Conservation (phyloP, 768 basidiomycete genomes). For the Rubroboletus pulcherrimus region DNA sequence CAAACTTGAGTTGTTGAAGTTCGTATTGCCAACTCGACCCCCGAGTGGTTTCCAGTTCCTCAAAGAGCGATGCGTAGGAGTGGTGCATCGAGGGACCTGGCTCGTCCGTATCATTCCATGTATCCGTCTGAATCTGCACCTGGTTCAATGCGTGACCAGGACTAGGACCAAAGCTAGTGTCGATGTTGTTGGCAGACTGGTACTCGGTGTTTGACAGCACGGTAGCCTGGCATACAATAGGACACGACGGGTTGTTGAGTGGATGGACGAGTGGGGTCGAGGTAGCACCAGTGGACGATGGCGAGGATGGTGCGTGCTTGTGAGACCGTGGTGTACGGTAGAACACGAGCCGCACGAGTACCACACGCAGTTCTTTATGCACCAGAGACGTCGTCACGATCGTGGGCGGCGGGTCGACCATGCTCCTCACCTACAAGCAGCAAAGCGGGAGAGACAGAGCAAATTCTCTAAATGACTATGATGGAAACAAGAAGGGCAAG, state of each 20-base stretch:
- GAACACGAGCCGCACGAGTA: constrained; percentile 34
- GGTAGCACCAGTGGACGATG: not conserved
- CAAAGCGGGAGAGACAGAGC: not conserved
- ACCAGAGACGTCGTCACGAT: constrained; percentile 32
- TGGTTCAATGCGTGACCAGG: not conserved
- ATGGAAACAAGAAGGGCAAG: not conserved
- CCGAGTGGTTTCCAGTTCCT: constrained; percentile 61
- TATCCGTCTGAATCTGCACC: not conserved
- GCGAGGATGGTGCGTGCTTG: not conserved
- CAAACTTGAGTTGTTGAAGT: constrained; percentile 75
- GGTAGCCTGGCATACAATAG: constrained; percentile 30
- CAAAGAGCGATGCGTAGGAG: constrained; percentile 51
- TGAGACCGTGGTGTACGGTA: constrained; percentile 32
- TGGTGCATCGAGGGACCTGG: constrained; percentile 12
- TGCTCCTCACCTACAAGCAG: not conserved
- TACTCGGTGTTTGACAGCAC: constrained; percentile 10
- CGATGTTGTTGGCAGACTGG: not conserved
- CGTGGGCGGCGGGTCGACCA: constrained; percentile 16
- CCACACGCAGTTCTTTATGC: constrained; percentile 34
- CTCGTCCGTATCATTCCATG: not conserved
- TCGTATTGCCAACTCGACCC: constrained; percentile 93
- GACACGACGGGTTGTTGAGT: constrained; percentile 19
- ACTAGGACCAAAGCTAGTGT: not conserved
- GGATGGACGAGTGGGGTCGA: constrained; percentile 14
- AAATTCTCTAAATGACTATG: not conserved